Base-by-base conservation (phyloP, 108 stramenopile species). In the Stephanodiscus triporus region DNA sequence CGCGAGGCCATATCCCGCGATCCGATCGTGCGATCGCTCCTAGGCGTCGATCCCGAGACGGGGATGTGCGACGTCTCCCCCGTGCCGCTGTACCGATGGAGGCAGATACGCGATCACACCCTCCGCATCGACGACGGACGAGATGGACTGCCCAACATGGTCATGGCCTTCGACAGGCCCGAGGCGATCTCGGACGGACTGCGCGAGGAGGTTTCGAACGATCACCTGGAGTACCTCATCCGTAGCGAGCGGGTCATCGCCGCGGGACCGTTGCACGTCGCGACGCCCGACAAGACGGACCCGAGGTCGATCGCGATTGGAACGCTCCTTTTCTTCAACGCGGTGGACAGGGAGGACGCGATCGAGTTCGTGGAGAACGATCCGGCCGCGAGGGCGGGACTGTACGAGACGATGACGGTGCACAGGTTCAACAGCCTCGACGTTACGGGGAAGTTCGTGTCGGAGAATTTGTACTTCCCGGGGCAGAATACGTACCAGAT, bases 81-180 rank as follows among this genome's bases (percentile, higher is more conserved):
- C 23, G 51, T 91, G 20, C 90, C 82, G 4, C 68, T 94, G 19
- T 94, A 87, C 70, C 87, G 92, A 36, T 94, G 92, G 92, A 78
- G 89, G 59, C 92, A 94, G 37, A 91, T 94, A 79, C 90, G 90
- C 32, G 92, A 94, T 66, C 86, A 91, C 66, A 85, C 88, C 19
- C 71, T 94, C 23, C 86, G 92, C 38, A 51, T 70, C 17, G 92
- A 94, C 55, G 92, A 94, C 38, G 92, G 92, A 34, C 84, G 92
- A 19, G 74, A 86, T 63, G 92, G 92, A 34, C 77, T 56, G 54
- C 92, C 92, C 4, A 81, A 77, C 26, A 76, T 94, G 76, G 68
- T 86, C 53, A 53, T 94, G 54, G 86, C 81, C 27, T 66, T 91
- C 61, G 92, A 94, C 75, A 74, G 75, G 47, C 79, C 83, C 10